Evolutionary conservation across 805 yeast species (phyloP), one percentile per base, ranked within the genome.

Genomic region (Geotrichum ghanense): DNA sequence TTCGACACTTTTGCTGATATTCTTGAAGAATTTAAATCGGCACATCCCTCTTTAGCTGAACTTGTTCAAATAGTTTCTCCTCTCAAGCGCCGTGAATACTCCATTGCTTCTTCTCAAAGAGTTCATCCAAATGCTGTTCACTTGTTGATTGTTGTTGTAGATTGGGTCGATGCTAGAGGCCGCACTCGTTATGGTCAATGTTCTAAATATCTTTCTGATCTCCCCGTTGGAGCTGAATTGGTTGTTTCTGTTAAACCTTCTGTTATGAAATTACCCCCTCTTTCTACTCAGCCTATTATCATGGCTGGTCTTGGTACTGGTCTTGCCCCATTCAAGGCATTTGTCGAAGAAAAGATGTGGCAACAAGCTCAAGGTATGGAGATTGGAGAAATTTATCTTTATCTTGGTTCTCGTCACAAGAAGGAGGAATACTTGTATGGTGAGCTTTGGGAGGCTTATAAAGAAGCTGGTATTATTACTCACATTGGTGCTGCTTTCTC

Each of bases 261-360:
- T 7, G 96, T 90, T 42, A 89, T 90, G 97, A 90, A 89, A 68
- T 72, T 90, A 52, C 97, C 97, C 51, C 83, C 89, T 57, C 72
- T 78, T 52, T 75, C 95, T 7, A 78, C 79, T 42, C 90, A 86
- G 62, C 97, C 97, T 20, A 82, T 90, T 56, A 81, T 90, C 53
- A 90, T 90, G 97, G 82, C 95, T 56, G 97, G 97, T 57, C 74
- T 90, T 55, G 97, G 97, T 68, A 90, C 97, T 45, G 97, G 97
- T 54, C 76, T 90, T 58, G 97, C 97, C 23, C 97, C 97, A 45
- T 90, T 90, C 81, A 90, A 90, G 73, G 97, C 97, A 0, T 88
- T 90, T 61, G 76, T 90, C 48, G 97, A 90, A 67, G 97, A 90
- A 68, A 88, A 88, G 72, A 76, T 82, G 60, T 88, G 90, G 87